Conservation (phyloP, 2,329 filamentous ascomycete genomes). For the Paecilomyces dactylethromorphus region DNA sequence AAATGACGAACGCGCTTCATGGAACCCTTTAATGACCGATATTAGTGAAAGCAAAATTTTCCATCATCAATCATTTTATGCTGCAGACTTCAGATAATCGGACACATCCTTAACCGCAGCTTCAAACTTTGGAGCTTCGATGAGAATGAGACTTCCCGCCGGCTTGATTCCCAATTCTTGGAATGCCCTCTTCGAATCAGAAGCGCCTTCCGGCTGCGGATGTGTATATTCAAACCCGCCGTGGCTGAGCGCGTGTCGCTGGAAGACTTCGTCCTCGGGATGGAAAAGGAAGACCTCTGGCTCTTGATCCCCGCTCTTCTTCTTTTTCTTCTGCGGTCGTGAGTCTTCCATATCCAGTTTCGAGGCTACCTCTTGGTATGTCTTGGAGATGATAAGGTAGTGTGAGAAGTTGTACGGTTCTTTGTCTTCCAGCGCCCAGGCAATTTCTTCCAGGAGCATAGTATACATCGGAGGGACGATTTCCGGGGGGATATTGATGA, state of each 20-base stretch:
- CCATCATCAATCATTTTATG: slow-evolving; percentile 20
- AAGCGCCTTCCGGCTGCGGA: slow-evolving; percentile 66
- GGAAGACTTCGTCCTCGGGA: slow-evolving; percentile 85
- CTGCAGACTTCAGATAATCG: slow-evolving; percentile 60
- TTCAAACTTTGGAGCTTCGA: slow-evolving; percentile 72
- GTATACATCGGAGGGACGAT: slow-evolving; percentile 89
- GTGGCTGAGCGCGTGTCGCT: slow-evolving; percentile 64
- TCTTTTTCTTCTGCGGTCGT: slow-evolving; percentile 62
- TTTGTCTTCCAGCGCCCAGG: slow-evolving; percentile 79
- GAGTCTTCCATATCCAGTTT: slow-evolving; percentile 63
- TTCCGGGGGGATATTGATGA: slow-evolving; percentile 96
- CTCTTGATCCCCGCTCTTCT: slow-evolving; percentile 38
- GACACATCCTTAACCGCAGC: slow-evolving; percentile 67
- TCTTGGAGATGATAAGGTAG: slow-evolving; percentile 86
- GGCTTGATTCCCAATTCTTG: slow-evolving; percentile 86
- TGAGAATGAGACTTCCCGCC: slow-evolving; percentile 75
- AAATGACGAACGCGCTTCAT: neutral
- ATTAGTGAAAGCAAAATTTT: slow-evolving; percentile 7
- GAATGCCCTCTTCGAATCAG: slow-evolving; percentile 90
- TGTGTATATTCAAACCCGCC: slow-evolving; percentile 73
- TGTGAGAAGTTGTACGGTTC: slow-evolving; percentile 92
- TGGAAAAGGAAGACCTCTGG: slow-evolving; percentile 81
- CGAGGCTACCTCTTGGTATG: slow-evolving; percentile 83
- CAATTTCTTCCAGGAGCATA: slow-evolving; percentile 88
- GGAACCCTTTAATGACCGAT: neutral